Conservation (phyloP, 768 basidiomycete genomes). For the Kwoniella bestiolae region DNA sequence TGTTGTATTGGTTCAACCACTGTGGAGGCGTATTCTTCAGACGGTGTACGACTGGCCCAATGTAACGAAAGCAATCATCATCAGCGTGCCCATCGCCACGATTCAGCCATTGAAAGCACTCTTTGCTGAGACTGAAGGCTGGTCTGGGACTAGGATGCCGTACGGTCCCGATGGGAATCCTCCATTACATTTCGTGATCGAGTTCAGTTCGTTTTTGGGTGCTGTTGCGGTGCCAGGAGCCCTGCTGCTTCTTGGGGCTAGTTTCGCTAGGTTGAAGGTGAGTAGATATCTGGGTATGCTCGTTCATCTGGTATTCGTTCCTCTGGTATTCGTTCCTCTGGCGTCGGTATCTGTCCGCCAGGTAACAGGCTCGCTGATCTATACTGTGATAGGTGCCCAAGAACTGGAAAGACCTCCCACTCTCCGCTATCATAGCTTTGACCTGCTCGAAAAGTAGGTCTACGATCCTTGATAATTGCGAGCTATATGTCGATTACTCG, state of each 20-base stretch:
- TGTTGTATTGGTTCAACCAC: background rate
- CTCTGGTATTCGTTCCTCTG: too few species aligned
- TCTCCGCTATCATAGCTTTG: conserved; percentile 58
- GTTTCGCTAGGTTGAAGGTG: conserved; percentile 59
- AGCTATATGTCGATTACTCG: background rate
- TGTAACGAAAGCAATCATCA: conserved; percentile 57
- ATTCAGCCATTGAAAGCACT: conserved; percentile 60
- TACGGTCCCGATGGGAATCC: conserved; percentile 61
- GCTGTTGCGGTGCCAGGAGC: conserved; percentile 53
- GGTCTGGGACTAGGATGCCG: conserved; percentile 56
- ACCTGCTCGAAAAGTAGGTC: conserved; percentile 56
- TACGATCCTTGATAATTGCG: background rate
- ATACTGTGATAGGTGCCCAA: conserved; percentile 44
- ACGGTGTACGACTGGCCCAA: conserved; percentile 1
- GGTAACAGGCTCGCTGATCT: background rate
- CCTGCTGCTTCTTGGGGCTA: conserved; percentile 58
- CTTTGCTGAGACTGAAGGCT: conserved; percentile 58
- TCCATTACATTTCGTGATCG: conserved; percentile 59
- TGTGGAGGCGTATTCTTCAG: background rate
- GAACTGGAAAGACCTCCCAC: conserved; percentile 58
- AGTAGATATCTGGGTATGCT: background rate
- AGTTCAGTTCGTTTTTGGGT: conserved; percentile 56
- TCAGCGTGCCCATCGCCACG: conserved; percentile 59
- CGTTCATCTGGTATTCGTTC: too few species aligned
- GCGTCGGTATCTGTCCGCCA: background rate